Conservation (phyloP, 2,329 filamentous ascomycete species). For the Ampelomyces quisqualis region DNA sequence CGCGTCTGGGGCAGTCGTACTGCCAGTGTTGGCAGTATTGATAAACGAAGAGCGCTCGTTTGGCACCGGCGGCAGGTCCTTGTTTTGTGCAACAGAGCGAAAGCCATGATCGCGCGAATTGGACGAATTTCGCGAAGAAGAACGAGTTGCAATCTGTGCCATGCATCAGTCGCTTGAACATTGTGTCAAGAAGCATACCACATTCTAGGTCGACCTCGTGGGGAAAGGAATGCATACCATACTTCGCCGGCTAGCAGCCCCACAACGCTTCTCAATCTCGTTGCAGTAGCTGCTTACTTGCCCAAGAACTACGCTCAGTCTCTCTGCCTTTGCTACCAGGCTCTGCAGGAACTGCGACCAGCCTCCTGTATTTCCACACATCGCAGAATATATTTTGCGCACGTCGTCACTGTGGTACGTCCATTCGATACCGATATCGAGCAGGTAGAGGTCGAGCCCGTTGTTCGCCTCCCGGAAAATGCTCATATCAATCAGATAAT, state of each 20-base stretch:
- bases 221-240: conserved; percentile 56
- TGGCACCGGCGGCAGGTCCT: conserved; percentile 39
- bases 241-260: conserved; percentile 76
- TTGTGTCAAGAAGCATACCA: conserved; percentile 3
- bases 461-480: conserved; percentile 75
- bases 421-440: conserved; percentile 62
- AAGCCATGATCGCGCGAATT: conserved; percentile 39
- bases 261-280: conserved; percentile 84
- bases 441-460: conserved; percentile 75
- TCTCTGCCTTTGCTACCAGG: conserved; percentile 70
- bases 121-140: conserved; percentile 42
- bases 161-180: background rate
- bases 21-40: conserved; percentile 17
- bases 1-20: conserved; percentile 15
- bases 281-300: conserved; percentile 75
- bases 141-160: conserved; percentile 39
- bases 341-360: conserved; percentile 81
- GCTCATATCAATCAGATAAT: conserved; percentile 74
- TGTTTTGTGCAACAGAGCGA: conserved; percentile 38
- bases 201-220: conserved; percentile 1
- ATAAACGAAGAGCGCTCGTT: conserved; percentile 33
- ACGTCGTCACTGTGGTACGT: conserved; percentile 62
- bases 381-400: conserved; percentile 76
- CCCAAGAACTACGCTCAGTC: conserved; percentile 67
- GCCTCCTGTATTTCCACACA: conserved; percentile 89